Conservation (phyloP, 352 stramenopile genomes). For the Lagenidium sp. region DNA sequence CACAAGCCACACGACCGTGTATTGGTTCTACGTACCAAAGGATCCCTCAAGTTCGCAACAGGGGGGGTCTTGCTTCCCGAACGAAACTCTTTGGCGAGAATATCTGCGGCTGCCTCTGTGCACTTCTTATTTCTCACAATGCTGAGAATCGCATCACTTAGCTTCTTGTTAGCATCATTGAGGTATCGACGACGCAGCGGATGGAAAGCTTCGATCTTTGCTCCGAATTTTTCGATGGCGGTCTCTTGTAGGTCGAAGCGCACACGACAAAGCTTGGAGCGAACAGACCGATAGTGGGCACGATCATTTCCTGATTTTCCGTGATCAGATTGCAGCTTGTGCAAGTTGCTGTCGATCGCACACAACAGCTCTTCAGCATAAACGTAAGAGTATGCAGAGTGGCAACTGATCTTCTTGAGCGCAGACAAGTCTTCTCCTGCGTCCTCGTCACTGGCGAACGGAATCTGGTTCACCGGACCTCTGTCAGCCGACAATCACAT, state of each 20-base stretch:
- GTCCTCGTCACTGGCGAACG: constrained; percentile 75
- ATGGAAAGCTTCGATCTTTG: constrained; percentile 64
- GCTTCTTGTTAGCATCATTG: constrained; percentile 37
- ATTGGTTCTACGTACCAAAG: constrained; percentile 34
- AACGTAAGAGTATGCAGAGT: constrained; percentile 78
- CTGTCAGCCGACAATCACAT: not conserved
- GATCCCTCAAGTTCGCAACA: constrained; percentile 59
- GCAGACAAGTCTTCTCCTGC: constrained; percentile 55
- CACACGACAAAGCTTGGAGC: constrained; percentile 65
- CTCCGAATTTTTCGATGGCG: constrained; percentile 49
- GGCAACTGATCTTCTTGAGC: constrained; percentile 78
- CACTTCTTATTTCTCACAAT: constrained; percentile 75
- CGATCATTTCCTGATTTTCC: constrained; percentile 17
- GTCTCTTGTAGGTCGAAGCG: constrained; percentile 70
- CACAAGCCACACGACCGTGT: too few species aligned
- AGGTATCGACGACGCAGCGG: constrained; percentile 59
- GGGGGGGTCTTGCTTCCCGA: constrained; percentile 34
- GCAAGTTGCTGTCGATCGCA: constrained; percentile 63
- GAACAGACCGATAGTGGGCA: constrained; percentile 38
- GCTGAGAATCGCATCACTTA: constrained; percentile 65
- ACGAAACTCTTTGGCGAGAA: constrained; percentile 63
- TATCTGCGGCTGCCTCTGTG: constrained; percentile 42
- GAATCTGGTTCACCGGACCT: constrained; percentile 35
- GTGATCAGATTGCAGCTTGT: constrained; percentile 31
- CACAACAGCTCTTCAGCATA: constrained; percentile 74